Base-by-base conservation (phyloP, 805 yeast species). In the Jamesozyma lodderae region DNA sequence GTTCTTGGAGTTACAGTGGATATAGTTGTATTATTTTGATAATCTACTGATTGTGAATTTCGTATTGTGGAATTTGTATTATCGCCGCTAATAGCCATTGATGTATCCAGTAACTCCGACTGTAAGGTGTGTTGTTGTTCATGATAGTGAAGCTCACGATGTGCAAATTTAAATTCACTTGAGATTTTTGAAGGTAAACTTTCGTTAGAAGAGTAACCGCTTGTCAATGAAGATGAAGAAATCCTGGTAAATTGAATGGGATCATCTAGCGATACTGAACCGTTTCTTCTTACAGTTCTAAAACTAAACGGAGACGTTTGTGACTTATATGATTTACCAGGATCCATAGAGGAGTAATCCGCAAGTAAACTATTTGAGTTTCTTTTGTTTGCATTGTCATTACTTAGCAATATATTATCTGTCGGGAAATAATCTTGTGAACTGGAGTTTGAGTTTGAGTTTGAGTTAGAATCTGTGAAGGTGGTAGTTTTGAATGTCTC, bases 231-330 rank as follows among this genome's bases (percentile, higher is more conserved):
- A 4, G 45, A 32, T 3, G 45, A 41, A 0, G 69, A 64, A 2
- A 66, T 68, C 33, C 70, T 54, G 20, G 64, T 66, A 44, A 67
- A 63, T 38, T 59, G 62, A 16, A 66, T 62, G 7, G 70, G 68
- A 19, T 63, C 67, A 44, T 66, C 68, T 20, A 64, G 42, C 3
- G 66, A 53, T 17, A 26, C 27, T 6, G 11, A 16, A 26, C 11
- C n/a, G 9, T 18, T 24, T 23, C 18, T n/a, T n/a, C n/a, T n/a
- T n/a, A n/a, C 13, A 6, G 19, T 5, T 16, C 25, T 18, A 45
- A 36, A 11, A 47, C 48, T 6, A 59, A 52, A 2, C 60, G 54
- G 0, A 22, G 67, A 58, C 1, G 67, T 15, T 21, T 22, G 14
- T 9, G 26, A 23, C 15, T n/a, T n/a, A n/a, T n/a, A n/a, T n/a